These are phyloP conservation scores for Populus tomentosa DNA, from an alignment of 441 rosid genomes.

Conservation along the genomic window DNA sequence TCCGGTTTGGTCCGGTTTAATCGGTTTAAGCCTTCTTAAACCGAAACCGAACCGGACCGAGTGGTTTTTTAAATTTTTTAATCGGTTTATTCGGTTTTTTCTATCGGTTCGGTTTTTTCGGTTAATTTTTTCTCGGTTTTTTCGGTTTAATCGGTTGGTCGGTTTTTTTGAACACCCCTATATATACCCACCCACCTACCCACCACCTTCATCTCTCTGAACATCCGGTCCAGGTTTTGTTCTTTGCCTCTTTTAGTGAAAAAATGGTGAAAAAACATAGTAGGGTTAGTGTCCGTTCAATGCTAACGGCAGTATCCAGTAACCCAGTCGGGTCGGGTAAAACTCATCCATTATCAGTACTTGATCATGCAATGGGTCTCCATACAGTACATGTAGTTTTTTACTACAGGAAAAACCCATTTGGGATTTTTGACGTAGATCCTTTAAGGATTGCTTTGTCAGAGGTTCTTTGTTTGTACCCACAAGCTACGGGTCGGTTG, in stretches of 20 bases:
- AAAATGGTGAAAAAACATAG: conserved; percentile 17
- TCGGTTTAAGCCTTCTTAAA: too few species aligned
- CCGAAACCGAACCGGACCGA: too few species aligned
- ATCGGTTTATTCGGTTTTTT: too few species aligned
- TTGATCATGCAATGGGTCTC: conserved; percentile 38
- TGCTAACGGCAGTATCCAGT: conserved; percentile 44
- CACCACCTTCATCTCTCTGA: too few species aligned
- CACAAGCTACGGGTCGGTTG: conserved; percentile 42
- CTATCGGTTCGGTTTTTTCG: too few species aligned
- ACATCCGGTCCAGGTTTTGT: too few species aligned
- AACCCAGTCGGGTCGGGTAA: conserved; percentile 25
- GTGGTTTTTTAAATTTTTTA: too few species aligned
- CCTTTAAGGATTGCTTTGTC: conserved; percentile 36
- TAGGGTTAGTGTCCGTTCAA: conserved; percentile 30
- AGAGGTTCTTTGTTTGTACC: conserved; percentile 39
- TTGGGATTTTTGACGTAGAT: conserved; percentile 36
- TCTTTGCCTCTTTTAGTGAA: not conserved
- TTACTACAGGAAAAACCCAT: conserved; percentile 35
- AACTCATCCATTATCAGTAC: conserved; percentile 22
- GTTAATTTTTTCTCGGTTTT: too few species aligned
- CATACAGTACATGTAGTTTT: conserved; percentile 42
- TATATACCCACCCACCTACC: too few species aligned
- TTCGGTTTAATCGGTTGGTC: too few species aligned
- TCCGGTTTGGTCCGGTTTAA: too few species aligned
- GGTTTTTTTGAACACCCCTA: too few species aligned